These are phyloP conservation scores for Colletotrichum filicis DNA, from an alignment of 2,329 filamentous ascomycete species.

Conservation along the genomic window DNA sequence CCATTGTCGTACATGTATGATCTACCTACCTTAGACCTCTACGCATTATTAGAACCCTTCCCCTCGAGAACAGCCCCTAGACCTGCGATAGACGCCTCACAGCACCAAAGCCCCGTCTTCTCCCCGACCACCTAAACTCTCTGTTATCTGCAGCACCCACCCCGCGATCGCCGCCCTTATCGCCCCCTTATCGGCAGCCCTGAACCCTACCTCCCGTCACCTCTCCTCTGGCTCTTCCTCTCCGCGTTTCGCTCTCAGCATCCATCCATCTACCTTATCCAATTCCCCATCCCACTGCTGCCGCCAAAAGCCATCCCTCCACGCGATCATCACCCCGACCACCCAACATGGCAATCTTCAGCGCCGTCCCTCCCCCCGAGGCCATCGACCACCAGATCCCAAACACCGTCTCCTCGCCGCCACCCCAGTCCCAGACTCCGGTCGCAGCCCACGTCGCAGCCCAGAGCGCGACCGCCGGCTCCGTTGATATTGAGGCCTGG, in stretches of 20 bases:
- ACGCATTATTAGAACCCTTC: neutral
- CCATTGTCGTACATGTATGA: neutral
- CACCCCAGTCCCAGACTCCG: slow-evolving; percentile 28
- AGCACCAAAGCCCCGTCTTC: neutral
- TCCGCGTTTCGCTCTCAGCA: neutral
- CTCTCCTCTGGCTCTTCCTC: neutral
- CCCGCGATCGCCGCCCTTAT: slow-evolving; percentile 27
- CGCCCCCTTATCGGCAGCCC: slow-evolving; percentile 26
- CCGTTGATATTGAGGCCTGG: slow-evolving; percentile 75
- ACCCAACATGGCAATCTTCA: slow-evolving; percentile 62
- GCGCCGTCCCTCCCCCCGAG: slow-evolving; percentile 61
- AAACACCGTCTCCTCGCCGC: slow-evolving; percentile 36
- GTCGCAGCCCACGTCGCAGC: slow-evolving; percentile 36
- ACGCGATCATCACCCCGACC: neutral
- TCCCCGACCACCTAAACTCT: neutral
- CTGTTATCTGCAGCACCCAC: slow-evolving; percentile 17
- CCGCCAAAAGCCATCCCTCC: neutral
- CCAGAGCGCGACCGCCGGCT: slow-evolving; percentile 41
- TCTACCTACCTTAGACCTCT: neutral
- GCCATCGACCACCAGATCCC: slow-evolving; percentile 37
- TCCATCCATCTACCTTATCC: neutral
- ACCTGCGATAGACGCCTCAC: neutral
- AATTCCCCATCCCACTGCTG: neutral
- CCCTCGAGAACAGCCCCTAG: neutral
- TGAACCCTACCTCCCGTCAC: slow-evolving; percentile 25